Evolutionary conservation across 2,329 filamentous ascomycete species (phyloP).

Genomic region (Lachnellula suecica): DNA sequence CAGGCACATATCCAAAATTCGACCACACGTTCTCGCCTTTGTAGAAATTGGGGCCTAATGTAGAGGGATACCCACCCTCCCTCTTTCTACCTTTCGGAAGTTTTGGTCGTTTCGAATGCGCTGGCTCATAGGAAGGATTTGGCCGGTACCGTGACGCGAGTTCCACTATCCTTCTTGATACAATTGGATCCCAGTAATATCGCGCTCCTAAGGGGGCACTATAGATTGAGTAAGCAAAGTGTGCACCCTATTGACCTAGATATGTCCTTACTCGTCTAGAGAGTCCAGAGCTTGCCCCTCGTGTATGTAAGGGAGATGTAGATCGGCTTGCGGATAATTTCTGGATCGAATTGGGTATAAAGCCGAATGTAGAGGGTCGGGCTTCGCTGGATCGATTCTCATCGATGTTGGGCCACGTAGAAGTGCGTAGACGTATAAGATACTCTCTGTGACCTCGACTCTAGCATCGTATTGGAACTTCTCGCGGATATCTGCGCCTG

Average conservation of each 20-base stretch:
- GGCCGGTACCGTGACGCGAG: not conserved
- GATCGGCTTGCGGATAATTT: not conserved
- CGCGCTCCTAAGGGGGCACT: conserved; percentile 9
- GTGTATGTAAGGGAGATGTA: conserved; percentile 4
- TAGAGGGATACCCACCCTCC: too few species aligned
- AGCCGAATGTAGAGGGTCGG: conserved; percentile 5
- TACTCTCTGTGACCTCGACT: conserved; percentile 19
- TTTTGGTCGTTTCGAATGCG: not conserved
- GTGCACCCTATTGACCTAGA: conserved; percentile 8
- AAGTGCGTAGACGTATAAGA: conserved; percentile 18
- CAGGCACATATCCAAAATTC: conserved; percentile 29
- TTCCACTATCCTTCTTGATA: not conserved
- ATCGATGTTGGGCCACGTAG: too few species aligned
- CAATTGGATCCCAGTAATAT: conserved; percentile 22
- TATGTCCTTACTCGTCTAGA: too few species aligned
- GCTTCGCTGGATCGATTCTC: conserved; percentile 6
- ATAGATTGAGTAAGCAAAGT: not conserved
- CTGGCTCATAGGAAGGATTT: too few species aligned
- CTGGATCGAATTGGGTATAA: conserved; percentile 14
- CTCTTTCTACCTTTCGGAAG: too few species aligned
- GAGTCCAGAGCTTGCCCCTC: too few species aligned
- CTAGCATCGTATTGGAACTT: conserved; percentile 6
- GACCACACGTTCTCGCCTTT: conserved; percentile 20
- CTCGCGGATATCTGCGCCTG: not conserved
- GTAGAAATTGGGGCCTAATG: conserved; percentile 23